Conservation (phyloP, 1,139 yeast species). For the Sugiyamaella pinicola region DNA sequence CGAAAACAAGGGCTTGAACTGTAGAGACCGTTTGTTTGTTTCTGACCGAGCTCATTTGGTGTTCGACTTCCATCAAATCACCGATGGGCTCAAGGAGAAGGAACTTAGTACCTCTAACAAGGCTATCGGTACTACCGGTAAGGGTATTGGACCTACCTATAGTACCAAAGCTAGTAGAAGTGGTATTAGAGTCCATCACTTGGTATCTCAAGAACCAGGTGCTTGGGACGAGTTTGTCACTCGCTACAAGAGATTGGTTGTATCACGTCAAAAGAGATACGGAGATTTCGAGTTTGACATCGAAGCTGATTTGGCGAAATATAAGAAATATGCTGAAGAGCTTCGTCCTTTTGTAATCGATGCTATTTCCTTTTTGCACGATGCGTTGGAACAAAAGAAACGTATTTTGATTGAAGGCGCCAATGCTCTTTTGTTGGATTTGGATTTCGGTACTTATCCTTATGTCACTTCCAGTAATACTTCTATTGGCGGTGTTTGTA, state of each 20-base stretch:
- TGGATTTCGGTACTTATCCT: conserved; percentile 98
- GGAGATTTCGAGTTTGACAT: conserved; percentile 89
- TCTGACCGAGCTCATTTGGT: conserved; percentile 96
- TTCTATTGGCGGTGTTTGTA: conserved; percentile 96
- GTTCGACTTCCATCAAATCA: conserved; percentile 95
- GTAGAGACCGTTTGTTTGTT: conserved; percentile 78
- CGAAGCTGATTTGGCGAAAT: conserved; percentile 76
- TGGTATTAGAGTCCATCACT: conserved; percentile 94
- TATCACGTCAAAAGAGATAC: conserved; percentile 82
- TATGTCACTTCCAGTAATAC: conserved; percentile 95
- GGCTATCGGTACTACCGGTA: conserved; percentile 97
- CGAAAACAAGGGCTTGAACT: conserved; percentile 70
- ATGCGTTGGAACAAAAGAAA: conserved; percentile 74
- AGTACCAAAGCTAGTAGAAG: conserved; percentile 96
- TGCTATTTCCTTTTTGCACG: conserved; percentile 86
- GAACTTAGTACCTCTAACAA: conserved; percentile 84
- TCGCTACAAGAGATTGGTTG: conserved; percentile 73
- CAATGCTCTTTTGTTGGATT: conserved; percentile 95
- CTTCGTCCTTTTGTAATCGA: conserved; percentile 93
- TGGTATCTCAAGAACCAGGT: conserved; percentile 83
- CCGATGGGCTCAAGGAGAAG: conserved; percentile 92
- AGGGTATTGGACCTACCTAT: conserved; percentile 98
- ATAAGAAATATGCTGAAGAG: conserved; percentile 70
- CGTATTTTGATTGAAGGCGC: conserved; percentile 97
- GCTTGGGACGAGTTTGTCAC: conserved; percentile 92